Evolutionary conservation across 2,329 filamentous ascomycete species (phyloP).

Genomic region (Volutella citrinella): DNA sequence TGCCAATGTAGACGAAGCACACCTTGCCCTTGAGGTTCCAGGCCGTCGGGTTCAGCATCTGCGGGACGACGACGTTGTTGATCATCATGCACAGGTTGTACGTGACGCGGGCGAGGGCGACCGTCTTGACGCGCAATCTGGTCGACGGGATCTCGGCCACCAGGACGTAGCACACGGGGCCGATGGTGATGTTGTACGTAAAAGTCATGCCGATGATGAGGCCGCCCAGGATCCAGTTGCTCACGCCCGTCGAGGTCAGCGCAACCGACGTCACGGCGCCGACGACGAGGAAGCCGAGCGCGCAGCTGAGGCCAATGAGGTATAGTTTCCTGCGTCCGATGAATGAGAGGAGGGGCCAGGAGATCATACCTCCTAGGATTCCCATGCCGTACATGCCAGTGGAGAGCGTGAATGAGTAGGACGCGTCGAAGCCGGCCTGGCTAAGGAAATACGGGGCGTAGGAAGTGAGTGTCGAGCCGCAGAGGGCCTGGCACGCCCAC

Average conservation of each 20-base stretch:
- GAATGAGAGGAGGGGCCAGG: slow-evolving; percentile 36
- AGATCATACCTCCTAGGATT: slow-evolving; percentile 37
- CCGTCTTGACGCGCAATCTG: slow-evolving; percentile 37
- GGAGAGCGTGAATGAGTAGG: slow-evolving; percentile 36
- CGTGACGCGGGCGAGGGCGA: slow-evolving; percentile 34
- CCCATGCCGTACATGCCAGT: slow-evolving; percentile 38
- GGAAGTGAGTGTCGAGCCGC: slow-evolving; percentile 17
- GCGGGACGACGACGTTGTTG: slow-evolving; percentile 26
- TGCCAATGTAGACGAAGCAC: slow-evolving; percentile 21
- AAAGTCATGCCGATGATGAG: slow-evolving; percentile 41
- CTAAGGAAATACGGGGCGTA: slow-evolving; percentile 39
- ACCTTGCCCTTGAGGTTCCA: slow-evolving; percentile 25
- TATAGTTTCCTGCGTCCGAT: slow-evolving; percentile 40
- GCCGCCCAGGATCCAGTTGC: slow-evolving; percentile 34
- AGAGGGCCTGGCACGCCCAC: slow-evolving; percentile 25
- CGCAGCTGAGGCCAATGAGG: slow-evolving; percentile 30
- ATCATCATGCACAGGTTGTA: slow-evolving; percentile 23
- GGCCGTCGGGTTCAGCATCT: slow-evolving; percentile 26
- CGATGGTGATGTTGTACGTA: slow-evolving; percentile 29
- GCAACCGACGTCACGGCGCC: slow-evolving; percentile 37
- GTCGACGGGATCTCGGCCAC: slow-evolving; percentile 38
- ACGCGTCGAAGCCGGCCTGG: slow-evolving; percentile 36
- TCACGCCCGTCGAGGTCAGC: slow-evolving; percentile 21
- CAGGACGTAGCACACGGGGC: slow-evolving; percentile 31
- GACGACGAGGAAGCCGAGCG: slow-evolving; percentile 31